Base-by-base conservation (phyloP, 1,284 basidiomycete species). In the Fistulina hepatica region DNA sequence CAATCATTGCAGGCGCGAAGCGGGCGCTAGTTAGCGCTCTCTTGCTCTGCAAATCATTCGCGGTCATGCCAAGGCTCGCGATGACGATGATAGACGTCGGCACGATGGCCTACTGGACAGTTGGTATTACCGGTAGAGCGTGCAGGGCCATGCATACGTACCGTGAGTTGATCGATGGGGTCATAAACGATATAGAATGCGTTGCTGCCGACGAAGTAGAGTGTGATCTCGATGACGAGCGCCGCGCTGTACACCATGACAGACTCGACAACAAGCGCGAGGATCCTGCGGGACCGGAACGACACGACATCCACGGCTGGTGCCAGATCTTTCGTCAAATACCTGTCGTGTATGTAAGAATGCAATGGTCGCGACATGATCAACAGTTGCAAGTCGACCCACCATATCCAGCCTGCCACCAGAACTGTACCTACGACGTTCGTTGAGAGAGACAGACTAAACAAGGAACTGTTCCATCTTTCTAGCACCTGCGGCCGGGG, bases 101-200 rank as follows among this genome's bases (percentile, higher is more conserved):
- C 1, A 52, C 48, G 25, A 59, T 58, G 4, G 52, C 53, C 57
- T 58, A 37, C 5, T 13, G 13, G 12, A 16, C 7, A 7, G 22
- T 11, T 9, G 8, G 22, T 25, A 5, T 27, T 6, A 6, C n/a
- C n/a, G n/a, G 5, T 9, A 8, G 21, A 10, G 23, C 15, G 11
- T 39, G 23, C 13, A 19, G 21, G 24, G 24, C 35, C 13, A n/a
- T 12, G 7, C 8, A 27, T n/a, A 49, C 59, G 34, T 36, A 60
- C 60, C n/a, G 60, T 60, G 13, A 62, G 51, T 44, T 62, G 60
- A 23, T 58, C 60, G 39, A 62, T 62, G 21, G 60, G 60, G 38
- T 64, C 60, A 33, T 62, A 61, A 11, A 61, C 52, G 41, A 62
- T 62, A 48, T 64, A 64, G 48, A 62, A 60, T 9, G 59, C 55